Conservation (phyloP, 768 basidiomycete genomes). For the Porpolomopsis calyptriformis region DNA sequence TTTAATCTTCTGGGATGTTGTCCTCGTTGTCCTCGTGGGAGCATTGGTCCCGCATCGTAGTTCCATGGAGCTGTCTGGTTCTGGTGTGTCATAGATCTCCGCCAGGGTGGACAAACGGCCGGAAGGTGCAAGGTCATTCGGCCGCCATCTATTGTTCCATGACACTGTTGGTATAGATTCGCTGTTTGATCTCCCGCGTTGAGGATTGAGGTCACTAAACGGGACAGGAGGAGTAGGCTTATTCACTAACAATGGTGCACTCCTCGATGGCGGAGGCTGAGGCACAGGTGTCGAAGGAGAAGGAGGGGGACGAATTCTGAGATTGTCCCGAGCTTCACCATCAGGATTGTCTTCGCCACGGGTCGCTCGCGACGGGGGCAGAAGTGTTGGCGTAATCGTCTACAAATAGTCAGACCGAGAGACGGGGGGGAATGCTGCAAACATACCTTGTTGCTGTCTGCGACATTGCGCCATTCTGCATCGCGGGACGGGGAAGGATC, state of each 20-base stretch:
- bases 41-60: conserved; percentile 15
- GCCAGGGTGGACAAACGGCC: conserved; percentile 27
- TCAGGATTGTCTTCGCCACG: neutral
- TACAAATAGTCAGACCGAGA: neutral
- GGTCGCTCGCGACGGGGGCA: neutral
- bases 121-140: conserved; percentile 28
- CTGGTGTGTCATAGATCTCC: conserved; percentile 25
- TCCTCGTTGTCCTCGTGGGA: conserved; percentile 13
- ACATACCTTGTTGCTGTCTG: conserved; percentile 2
- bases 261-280: conserved; percentile 10
- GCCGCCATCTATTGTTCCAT: conserved; percentile 21
- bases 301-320: conserved; percentile 16
- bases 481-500: conserved; percentile 3
- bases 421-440: neutral
- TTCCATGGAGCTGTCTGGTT: conserved; percentile 23
- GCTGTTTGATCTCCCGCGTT: conserved; percentile 7
- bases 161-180: neutral
- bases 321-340: conserved; percentile 1
- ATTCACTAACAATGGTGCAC: conserved; percentile 15
- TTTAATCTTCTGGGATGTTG: conserved; percentile 24
- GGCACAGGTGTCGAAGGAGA: conserved; percentile 11
- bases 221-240: conserved; percentile 29
- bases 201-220: conserved; percentile 2
- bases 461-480: neutral
- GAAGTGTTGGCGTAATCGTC: neutral